Conservation (phyloP, 371 early-diverging fungal species). For the Nematocida ausubeli region DNA sequence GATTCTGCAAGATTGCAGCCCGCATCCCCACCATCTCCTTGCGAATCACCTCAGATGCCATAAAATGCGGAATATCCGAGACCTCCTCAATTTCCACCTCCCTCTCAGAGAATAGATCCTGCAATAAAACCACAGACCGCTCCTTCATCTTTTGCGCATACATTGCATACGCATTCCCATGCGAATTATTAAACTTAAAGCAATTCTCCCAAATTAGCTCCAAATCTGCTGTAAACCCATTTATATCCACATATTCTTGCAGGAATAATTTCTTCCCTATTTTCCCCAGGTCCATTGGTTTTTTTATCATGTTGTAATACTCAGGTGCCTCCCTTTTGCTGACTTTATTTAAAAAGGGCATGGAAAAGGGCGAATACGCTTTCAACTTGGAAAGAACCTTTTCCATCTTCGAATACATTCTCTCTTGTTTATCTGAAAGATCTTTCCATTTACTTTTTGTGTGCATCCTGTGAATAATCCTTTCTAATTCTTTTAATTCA, state of each 20-base stretch:
- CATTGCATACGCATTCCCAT: conserved; percentile 53
- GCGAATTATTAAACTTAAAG: conserved; percentile 61
- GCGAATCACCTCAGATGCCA: conserved; percentile 22
- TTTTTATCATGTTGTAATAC: conserved; percentile 81
- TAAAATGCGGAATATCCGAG: conserved; percentile 13
- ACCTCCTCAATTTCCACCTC: conserved; percentile 34
- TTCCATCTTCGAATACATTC: conserved; percentile 57
- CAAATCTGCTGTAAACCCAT: conserved; percentile 76
- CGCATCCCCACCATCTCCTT: conserved; percentile 33
- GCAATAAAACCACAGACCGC: conserved; percentile 32
- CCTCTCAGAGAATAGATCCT: conserved; percentile 43
- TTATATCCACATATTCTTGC: conserved; percentile 72
- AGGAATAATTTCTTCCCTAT: conserved; percentile 72
- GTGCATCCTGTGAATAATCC: conserved; percentile 27
- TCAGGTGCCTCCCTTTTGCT: conserved; percentile 84
- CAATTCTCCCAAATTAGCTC: conserved; percentile 65
- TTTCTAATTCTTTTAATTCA: conserved; percentile 10
- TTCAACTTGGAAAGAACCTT: conserved; percentile 60
- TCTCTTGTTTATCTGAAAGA: conserved; percentile 49
- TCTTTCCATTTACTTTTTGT: conserved; percentile 54
- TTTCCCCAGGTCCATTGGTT: conserved; percentile 86
- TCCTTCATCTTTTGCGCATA: conserved; percentile 57
- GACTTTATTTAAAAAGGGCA: conserved; percentile 81
- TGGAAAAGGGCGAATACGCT: conserved; percentile 67
- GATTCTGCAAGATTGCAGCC: conserved; percentile 37